Conservation (phyloP, 352 stramenopile species). For the Pythium utonaiense region DNA sequence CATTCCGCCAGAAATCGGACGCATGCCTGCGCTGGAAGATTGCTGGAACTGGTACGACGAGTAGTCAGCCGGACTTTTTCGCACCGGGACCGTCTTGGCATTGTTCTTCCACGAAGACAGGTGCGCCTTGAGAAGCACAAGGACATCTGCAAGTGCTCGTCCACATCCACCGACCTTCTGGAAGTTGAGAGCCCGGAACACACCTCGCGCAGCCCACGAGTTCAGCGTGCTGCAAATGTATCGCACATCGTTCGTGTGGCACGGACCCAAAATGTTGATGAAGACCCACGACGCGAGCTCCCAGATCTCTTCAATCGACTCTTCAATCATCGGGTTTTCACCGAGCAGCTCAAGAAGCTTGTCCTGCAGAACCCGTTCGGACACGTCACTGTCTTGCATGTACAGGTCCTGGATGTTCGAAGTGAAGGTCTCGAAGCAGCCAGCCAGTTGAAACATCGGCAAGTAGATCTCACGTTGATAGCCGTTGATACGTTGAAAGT, state of each 20-base stretch:
- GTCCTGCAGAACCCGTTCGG: slow-evolving; percentile 74
- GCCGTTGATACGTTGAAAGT: slow-evolving; percentile 94
- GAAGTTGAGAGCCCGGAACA: slow-evolving; percentile 77
- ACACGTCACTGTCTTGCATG: slow-evolving; percentile 50
- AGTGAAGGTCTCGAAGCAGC: slow-evolving; percentile 93
- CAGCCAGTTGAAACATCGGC: slow-evolving; percentile 97
- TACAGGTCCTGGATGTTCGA: slow-evolving; percentile 74
- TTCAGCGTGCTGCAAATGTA: slow-evolving; percentile 86
- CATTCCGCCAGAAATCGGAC: slow-evolving; percentile 41
- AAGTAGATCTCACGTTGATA: slow-evolving; percentile 98
- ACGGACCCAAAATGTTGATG: slow-evolving; percentile 91
- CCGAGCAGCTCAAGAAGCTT: slow-evolving; percentile 78
- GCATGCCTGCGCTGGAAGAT: slow-evolving; percentile 22
- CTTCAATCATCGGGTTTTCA: slow-evolving; percentile 81
- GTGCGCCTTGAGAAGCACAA: slow-evolving; percentile 69
- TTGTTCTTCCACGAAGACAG: slow-evolving; percentile 59
- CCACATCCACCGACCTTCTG: slow-evolving; percentile 65
- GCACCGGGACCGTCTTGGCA: slow-evolving; percentile 78
- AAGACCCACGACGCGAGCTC: slow-evolving; percentile 95
- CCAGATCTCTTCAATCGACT: slow-evolving; percentile 96
- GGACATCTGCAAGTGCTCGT: slow-evolving; percentile 63
- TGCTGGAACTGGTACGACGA: slow-evolving; percentile 82
- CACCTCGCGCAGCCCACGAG: slow-evolving; percentile 71
- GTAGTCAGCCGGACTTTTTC: slow-evolving; percentile 82
- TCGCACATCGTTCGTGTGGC: slow-evolving; percentile 93